Conservation (phyloP, 441 rosid species). For the Bocquillonia castaneifolia region DNA sequence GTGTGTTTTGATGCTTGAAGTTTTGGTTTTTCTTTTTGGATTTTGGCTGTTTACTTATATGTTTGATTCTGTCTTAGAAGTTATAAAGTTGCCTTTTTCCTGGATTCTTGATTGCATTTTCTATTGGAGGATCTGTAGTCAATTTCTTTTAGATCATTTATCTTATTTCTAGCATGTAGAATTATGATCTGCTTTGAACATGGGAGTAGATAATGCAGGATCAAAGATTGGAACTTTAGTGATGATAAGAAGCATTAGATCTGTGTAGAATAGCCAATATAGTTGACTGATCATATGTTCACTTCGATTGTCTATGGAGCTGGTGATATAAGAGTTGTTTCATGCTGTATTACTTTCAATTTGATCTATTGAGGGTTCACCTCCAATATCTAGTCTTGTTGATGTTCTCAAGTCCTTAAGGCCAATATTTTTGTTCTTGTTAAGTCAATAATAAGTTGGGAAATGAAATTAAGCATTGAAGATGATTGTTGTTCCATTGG, state of each 20-base stretch:
- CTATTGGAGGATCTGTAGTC: background rate
- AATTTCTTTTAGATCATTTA: background rate
- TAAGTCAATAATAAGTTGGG: background rate
- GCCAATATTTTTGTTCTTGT: background rate
- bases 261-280: background rate
- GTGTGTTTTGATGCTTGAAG: background rate
- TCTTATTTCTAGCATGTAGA: background rate
- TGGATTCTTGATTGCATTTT: background rate
- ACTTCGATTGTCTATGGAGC: background rate
- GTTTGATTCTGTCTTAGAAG: background rate
- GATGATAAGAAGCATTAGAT: conserved; percentile 3
- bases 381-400: background rate
- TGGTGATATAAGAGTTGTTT: background rate
- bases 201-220: background rate
- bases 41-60: too few relatives aligned
- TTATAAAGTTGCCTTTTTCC: background rate
- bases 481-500: background rate
- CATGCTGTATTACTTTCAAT: background rate
- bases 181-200: background rate
- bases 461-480: background rate
- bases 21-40: background rate
- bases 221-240: background rate
- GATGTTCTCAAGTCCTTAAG: background rate
- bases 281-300: background rate
- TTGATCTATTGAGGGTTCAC: background rate